Evolutionary conservation across 805 yeast species (phyloP), one percentile per base, ranked within the genome.

Genomic region (Metschnikowia colocasiae): DNA sequence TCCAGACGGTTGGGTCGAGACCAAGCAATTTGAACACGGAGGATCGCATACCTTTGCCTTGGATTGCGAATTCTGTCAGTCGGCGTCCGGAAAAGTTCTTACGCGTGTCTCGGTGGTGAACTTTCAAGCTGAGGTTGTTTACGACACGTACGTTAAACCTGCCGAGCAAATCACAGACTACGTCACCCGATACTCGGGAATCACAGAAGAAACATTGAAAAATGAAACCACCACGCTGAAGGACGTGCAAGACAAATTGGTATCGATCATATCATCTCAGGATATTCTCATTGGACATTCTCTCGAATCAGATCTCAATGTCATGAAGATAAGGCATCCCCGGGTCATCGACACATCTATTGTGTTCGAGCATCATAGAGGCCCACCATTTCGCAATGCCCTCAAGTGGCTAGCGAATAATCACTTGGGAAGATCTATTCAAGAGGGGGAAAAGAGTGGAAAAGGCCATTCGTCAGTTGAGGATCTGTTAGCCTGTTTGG

Each of bases 51-150:
- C 85, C 0, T 88, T 80, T 67, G 94, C 95, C 0, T 54, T 94
- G 16, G 99, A 92, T 66, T 94, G 99, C 71, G 99, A 92, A 66
- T 94, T 92, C 89, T 89, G 97, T 61, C 67, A 75, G 48, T 66
- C 91, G 0, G 77, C 69, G 0, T 52, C 59, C 1, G 90, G 89
- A 0, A 74, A 76, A 35, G 95, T 80, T 1, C 69, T 92, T 34
- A 81, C 98, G 0, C 73, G 97, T 45, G 80, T 87, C 0, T 86
- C 96, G 2, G 54, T 94, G 8, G 77, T 90, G 1, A 82, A 86
- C 60, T 80, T 78, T 55, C 74, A 80, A 43, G 78, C 76, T 15
- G 74, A 78, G 4, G 77, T 83, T 0, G 62, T 92, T 0, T 65
- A 85, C 49, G 96, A 91, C 59, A 76, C 81, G 52, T 74, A 81